Evolutionary conservation across 768 basidiomycete genomes (phyloP), one percentile per base, ranked within the genome.

Genomic region (Leccinum longicurvipes): DNA sequence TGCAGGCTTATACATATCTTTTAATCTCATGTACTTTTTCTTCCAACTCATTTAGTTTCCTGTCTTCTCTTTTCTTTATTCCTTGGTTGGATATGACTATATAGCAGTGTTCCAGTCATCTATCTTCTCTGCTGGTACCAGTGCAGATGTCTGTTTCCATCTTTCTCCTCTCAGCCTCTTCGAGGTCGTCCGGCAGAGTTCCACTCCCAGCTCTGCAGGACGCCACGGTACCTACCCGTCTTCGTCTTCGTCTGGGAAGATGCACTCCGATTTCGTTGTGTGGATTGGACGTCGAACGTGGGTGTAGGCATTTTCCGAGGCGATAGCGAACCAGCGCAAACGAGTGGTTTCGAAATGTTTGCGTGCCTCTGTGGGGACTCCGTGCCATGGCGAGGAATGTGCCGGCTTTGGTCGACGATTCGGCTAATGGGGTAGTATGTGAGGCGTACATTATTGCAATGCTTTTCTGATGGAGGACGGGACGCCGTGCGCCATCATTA

Each of bases 291-390:
- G 39, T n/a, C 36, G 36, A 39, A 25, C 29, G 17, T 32, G 50
- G 14, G 28, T 12, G 21, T 6, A 8, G 10, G 41, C 19, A 39
- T n/a, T n/a, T 9, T 36, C 14, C 3, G 51, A 62, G 66, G 62
- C 63, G 25, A 70, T 3, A 69, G 29, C 12, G 69, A 68, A 59
- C 54, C 60, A 69, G 74, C 76, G 77, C 77, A 74, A 72, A 74
- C 74, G 76, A 83, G 76, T 78, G 77, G 81, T 74, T 72, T 67
- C 48, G 27, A 41, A 39, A 28, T 53, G 50, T 60, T 59, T 69
- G 67, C 67, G 65, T 66, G 85, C 85, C 79, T 80, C 83, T 84
- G 82, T 85, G 84, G 85, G 87, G 87, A 89, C 88, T 87, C 83
- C 79, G 50, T 79, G 79, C 85, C 81, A 76, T 82, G 45, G 87